A percentile compares a stretch with the other conserved stretches of the same genome.
Evolutionary conservation across 2,329 filamentous ascomycete species (phyloP).

Genomic region (Botrytis elliptica): DNA sequence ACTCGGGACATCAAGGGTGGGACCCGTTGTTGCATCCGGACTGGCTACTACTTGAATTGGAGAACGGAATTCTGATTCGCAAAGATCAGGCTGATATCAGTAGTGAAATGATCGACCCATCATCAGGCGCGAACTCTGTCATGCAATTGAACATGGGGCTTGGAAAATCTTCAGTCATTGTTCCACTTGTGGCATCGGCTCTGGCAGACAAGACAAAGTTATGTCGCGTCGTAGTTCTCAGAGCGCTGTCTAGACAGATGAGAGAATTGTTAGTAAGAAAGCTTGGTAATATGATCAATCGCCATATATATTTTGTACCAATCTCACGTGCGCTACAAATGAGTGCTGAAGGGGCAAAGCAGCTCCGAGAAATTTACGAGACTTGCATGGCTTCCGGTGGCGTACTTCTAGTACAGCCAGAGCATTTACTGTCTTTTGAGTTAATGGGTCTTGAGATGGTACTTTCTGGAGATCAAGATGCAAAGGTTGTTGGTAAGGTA

Average conservation of each 20-base stretch:
- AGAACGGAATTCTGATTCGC: conserved; percentile 61
- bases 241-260: conserved; percentile 62
- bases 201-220: conserved; percentile 53
- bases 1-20: conserved; percentile 58
- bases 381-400: conserved; percentile 53
- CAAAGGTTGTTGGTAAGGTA: conserved; percentile 42
- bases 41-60: conserved; percentile 62
- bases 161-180: conserved; percentile 68
- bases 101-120: conserved; percentile 50
- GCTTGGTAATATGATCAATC: conserved; percentile 55
- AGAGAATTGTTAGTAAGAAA: conserved; percentile 53
- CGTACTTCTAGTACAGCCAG: conserved; percentile 60
- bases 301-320: conserved; percentile 56
- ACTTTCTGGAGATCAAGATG: conserved; percentile 35
- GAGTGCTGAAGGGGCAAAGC: conserved; percentile 31
- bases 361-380: conserved; percentile 43
- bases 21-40: conserved; percentile 53
- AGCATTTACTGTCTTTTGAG: conserved; percentile 63
- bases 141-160: conserved; percentile 73
- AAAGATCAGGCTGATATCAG: conserved; percentile 52
- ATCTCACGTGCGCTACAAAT: conserved; percentile 54
- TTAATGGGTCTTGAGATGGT: conserved; percentile 57
- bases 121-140: conserved; percentile 47
- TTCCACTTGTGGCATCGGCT: conserved; percentile 58
- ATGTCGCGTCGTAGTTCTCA: conserved; percentile 59